Percentiles rank a stretch among this genome's conserved stretches.
Evolutionary conservation across 306 rosid species (phyloP).

Genomic region (Prunus mume): DNA sequence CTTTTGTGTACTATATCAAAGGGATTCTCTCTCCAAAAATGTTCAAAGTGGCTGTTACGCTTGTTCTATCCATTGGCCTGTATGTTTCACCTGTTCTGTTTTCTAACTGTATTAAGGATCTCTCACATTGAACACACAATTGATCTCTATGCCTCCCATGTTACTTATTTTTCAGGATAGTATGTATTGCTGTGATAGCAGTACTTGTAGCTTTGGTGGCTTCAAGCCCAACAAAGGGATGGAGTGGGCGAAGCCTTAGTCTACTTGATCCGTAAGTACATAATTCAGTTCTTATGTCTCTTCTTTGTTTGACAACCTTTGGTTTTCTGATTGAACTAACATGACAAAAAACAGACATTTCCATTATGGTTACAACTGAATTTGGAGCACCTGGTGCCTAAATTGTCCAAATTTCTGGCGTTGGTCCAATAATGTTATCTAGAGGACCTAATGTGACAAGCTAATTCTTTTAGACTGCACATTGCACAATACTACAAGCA

Average conservation of each 20-base stretch:
- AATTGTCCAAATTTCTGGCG: neutral
- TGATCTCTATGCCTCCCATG: conserved; percentile 22
- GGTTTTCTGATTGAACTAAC: conserved; percentile 10
- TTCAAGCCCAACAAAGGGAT: conserved; percentile 96
- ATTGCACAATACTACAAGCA: neutral
- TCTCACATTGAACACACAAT: conserved; percentile 19
- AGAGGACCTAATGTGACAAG: conserved; percentile 2
- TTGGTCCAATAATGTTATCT: conserved; percentile 5
- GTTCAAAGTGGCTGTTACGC: conserved; percentile 89
- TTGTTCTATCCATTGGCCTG: conserved; percentile 85
- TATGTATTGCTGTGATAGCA: conserved; percentile 65
- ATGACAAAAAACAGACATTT: conserved; percentile 3
- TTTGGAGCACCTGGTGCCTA: neutral
- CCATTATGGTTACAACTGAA: neutral
- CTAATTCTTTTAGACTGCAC: neutral
- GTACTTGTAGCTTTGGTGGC: conserved; percentile 90
- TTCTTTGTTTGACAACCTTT: conserved; percentile 20
- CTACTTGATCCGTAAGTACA: conserved; percentile 88
- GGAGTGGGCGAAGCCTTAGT: conserved; percentile 99
- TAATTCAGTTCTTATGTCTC: conserved; percentile 20
- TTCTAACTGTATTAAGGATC: conserved; percentile 14
- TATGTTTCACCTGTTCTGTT: conserved; percentile 43
- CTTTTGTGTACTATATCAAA: conserved; percentile 88
- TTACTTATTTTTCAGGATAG: conserved; percentile 62
- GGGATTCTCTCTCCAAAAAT: conserved; percentile 86